Percentiles rank a stretch among this genome's conserved stretches.
These are phyloP conservation scores for Euphorbia tirucalli DNA, from an alignment of 345 rosid genomes.

Conservation along the genomic window DNA sequence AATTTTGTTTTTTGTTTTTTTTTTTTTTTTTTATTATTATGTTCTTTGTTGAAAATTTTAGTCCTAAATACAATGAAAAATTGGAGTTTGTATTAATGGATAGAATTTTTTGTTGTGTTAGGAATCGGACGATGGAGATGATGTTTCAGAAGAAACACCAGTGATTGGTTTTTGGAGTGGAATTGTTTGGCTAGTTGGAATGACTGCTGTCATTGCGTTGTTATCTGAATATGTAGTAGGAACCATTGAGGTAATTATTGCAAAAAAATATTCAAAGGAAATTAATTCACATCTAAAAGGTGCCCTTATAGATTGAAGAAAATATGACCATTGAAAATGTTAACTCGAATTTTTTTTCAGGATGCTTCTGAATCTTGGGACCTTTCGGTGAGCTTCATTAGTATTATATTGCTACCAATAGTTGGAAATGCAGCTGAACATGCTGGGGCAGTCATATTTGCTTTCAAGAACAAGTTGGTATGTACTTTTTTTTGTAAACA, in stretches of 20 bases:
- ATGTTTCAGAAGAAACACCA: slow-evolving; percentile 45
- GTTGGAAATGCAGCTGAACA: no score
- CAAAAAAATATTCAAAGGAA: no score
- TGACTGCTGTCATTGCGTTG: slow-evolving; percentile 70
- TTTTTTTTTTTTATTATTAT: no score
- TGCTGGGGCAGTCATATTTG: slow-evolving; percentile 92
- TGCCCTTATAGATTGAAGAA: no score
- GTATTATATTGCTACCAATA: slow-evolving; percentile 83
- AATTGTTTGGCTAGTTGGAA: slow-evolving; percentile 73
- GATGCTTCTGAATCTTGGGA: slow-evolving; percentile 88
- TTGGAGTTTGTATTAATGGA: not conserved
- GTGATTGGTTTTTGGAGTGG: slow-evolving; percentile 89
- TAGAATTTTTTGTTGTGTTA: slow-evolving; percentile 8
- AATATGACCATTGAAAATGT: not conserved
- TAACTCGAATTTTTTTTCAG: slow-evolving; percentile 24
- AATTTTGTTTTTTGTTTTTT: slow-evolving; percentile 7
- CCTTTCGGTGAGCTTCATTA: slow-evolving; percentile 78
- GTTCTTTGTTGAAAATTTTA: no score
- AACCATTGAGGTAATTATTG: slow-evolving; percentile 65
- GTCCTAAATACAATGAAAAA: not conserved
- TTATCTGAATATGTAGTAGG: slow-evolving; percentile 76
- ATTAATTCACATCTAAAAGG: no score
- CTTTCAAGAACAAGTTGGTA: slow-evolving; percentile 86
- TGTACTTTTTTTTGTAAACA: slow-evolving; percentile 8
- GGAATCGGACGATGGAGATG: slow-evolving; percentile 46